Evolutionary conservation across 495 filamentous ascomycete genomes (phyloP), one percentile per base, ranked within the genome.

Genomic region (Aspergillus ostianus): DNA sequence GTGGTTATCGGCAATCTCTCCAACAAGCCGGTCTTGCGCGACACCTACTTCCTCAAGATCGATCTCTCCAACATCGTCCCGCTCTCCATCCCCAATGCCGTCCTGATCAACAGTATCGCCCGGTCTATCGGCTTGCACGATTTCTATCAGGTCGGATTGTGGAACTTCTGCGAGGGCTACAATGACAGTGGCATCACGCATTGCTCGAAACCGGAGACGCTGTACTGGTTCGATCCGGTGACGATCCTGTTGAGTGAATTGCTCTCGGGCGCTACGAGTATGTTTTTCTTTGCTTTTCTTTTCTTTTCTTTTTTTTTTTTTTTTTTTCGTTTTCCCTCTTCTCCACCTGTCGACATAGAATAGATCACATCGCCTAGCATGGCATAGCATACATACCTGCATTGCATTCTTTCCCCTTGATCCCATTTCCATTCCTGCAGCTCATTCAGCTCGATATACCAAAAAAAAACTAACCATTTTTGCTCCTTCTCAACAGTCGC

Each of bases 181-280:
- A 73, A 85, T 47, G 78, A 79, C 48, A 73, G 83, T 59, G 89
- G 90, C 6, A 86, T 94, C 53, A 93, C 90, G 9, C 70, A 70
- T 59, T 97, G 93, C 74, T 89, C 85, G 32, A 75, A 79, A 18
- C 85, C 91, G 8, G 50, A 83, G 62, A 75, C 77, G 18, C 74
- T 93, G 21, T 97, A 94, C 70, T 93, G 89, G 84, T 97, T 97
- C 75, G 89, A 97, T 73, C 93, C 92, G 0, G 87, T 97, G 36
- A 74, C 86, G 51, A 90, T 97, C 58, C 73, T 97, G 19, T 70
- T 89, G 51, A 82, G 76, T 59, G 89, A 96, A 70, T 81, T 97
- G 20, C 75, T 97, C 6, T 71, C 90, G 5, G 92, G 93, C 23
- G 91, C 93, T 6, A 89, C 87, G 29, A 86, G 85, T 89, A 82